Base-by-base conservation (phyloP, 306 rosid species). In the Cucumis hystrix region DNA sequence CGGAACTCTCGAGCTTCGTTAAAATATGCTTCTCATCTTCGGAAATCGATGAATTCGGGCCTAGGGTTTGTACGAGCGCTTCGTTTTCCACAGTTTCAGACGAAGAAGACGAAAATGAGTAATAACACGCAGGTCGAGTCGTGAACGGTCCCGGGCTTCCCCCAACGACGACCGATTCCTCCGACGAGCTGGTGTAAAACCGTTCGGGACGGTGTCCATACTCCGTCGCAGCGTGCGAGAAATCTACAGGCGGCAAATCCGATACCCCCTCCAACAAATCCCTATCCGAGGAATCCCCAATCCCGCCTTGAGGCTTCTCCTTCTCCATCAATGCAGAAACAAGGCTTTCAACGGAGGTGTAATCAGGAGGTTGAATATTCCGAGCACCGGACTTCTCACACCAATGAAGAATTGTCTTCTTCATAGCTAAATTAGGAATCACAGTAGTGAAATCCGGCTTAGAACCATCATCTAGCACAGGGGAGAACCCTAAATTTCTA, bases 191-290 rank as follows among this genome's bases (percentile, higher is more conserved):
- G 39, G 82, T 83, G 79, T 83, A 79, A 80, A 83, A 86, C n/a
- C 47, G 79, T 59, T 86, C 85, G 28, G 80, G 84, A 20, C 96
- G 92, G 55, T 79, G 93, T 7, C 90, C 88, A 1, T 92, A 69
- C 82, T 95, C 97, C 1, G 99, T 95, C 57, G 85, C 93, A 18
- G 99, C 97, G 87, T 95, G 97, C 5, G 97, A 87, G 85, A 83
- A 81, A 17, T 68, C 75, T 78, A 89, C 74, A 74, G 90, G 89
- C 18, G 99, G 95, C 1, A 80, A 81, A 9, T 90, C 92, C 14
- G 92, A 89, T 2, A 93, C 93, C 3, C 90, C 90, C 16, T 78
- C 79, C 7, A 93, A 82, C 39, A 95, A 82, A 77, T 86, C 96
- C 81, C 61, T 79, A 80, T 95, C 99, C 2, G 97, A 95, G 1